Percentiles rank a stretch among this genome's conserved stretches.
Conservation (phyloP, 768 basidiomycete species). For the Amanita muscaria region DNA sequence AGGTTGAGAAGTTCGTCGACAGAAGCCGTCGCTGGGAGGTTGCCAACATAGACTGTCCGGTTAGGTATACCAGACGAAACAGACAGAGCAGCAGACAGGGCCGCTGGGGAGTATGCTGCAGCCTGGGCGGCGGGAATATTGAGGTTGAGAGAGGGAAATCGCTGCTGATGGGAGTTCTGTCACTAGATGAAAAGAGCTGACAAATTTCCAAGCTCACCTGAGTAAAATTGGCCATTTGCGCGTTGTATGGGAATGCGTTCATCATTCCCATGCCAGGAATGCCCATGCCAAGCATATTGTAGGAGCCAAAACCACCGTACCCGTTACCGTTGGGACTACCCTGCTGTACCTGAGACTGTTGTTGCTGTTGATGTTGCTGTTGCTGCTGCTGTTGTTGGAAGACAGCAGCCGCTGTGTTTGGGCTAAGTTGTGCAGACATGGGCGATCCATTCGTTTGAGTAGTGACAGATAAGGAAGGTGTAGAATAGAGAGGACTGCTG, state of each 20-base stretch:
- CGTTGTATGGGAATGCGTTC: slow-evolving; percentile 62
- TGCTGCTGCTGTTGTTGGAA: slow-evolving; percentile 36
- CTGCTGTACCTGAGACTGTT: slow-evolving; percentile 38
- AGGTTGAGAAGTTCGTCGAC: slow-evolving; percentile 97
- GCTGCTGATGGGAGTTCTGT: slow-evolving; percentile 44
- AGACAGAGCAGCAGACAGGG: slow-evolving; percentile 55
- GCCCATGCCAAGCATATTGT: slow-evolving; percentile 77
- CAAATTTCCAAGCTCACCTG: slow-evolving; percentile 34
- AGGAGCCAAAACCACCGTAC: slow-evolving; percentile 56
- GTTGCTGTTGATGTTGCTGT: slow-evolving; percentile 32
- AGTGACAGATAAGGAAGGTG: slow-evolving; percentile 62
- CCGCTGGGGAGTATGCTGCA: slow-evolving; percentile 67
- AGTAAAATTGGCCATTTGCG: slow-evolving; percentile 61
- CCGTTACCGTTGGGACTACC: slow-evolving; percentile 38
- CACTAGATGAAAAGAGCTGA: slow-evolving; percentile 15
- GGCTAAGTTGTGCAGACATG: slow-evolving; percentile 57
- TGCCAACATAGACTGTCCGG: slow-evolving; percentile 95
- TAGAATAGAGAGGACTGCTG: slow-evolving; percentile 61
- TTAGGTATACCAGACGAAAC: slow-evolving; percentile 63
- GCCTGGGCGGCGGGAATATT: slow-evolving; percentile 63
- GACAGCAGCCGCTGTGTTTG: slow-evolving; percentile 52
- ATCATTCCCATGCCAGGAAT: slow-evolving; percentile 68
- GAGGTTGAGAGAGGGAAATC: slow-evolving; percentile 56
- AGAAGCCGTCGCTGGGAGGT: slow-evolving; percentile 89
- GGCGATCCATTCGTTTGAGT: slow-evolving; percentile 45